phyloP scores from a whole-genome alignment of 2,329 filamentous ascomycete species.

The Ilyonectria sp. region DNA sequence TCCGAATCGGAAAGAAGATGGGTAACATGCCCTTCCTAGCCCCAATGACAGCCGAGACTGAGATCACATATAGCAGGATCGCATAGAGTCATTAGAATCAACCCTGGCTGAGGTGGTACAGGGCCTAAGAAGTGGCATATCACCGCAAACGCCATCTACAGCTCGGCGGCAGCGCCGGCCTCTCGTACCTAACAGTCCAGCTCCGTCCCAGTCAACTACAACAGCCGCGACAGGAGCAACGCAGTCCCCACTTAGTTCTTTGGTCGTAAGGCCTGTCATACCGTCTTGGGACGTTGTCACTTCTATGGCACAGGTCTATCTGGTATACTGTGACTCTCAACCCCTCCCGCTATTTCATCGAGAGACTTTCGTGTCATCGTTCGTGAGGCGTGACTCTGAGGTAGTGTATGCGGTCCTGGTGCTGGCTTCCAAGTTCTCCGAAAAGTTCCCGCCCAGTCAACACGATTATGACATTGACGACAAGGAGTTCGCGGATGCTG shows the following conservation, averaged over 20 bases:
- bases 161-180: background rate
- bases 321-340: conserved; percentile 12
- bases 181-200: background rate
- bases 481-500: background rate
- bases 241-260: background rate
- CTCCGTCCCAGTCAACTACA: background rate
- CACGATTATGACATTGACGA: background rate
- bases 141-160: background rate
- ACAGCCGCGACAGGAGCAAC: background rate
- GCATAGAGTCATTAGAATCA: conserved; percentile 9
- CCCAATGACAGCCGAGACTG: background rate
- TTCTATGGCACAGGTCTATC: background rate
- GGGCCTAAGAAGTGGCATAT: background rate
- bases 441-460: background rate
- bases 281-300: background rate
- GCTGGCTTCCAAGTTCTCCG: background rate
- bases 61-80: background rate
- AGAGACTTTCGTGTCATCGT: background rate
- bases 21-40: background rate
- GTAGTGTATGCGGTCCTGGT: conserved; percentile 9
- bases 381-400: background rate
- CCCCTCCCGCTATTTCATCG: conserved; percentile 10
- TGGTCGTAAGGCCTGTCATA: background rate
- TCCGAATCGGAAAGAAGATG: conserved; percentile 14
- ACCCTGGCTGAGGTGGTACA: background rate